Conservation (phyloP, 305 asterid genomes). For the Solanum hybrid region DNA sequence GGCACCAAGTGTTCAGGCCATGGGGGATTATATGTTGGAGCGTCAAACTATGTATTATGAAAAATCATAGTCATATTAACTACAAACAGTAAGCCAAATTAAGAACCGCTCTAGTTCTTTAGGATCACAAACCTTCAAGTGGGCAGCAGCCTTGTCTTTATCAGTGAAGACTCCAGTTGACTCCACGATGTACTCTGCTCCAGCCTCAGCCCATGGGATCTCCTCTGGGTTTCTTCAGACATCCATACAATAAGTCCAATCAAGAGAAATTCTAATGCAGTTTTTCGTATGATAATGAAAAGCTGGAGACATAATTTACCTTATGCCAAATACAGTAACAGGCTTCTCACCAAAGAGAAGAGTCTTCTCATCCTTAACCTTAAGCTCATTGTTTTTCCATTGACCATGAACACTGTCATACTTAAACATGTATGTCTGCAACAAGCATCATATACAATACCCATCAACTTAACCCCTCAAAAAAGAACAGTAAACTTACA, state of each 20-base stretch:
- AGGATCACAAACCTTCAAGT: conserved; percentile 23
- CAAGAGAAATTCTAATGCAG: neutral
- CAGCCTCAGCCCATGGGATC: conserved; percentile 32
- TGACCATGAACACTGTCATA: conserved; percentile 81
- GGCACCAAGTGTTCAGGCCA: neutral
- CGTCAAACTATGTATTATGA: neutral
- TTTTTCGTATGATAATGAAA: conserved; percentile 46
- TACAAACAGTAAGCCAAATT: neutral
- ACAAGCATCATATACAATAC: neutral
- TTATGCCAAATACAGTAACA: conserved; percentile 59
- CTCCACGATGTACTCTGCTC: conserved; percentile 29
- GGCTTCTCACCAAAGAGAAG: conserved; percentile 76
- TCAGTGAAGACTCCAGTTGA: conserved; percentile 31
- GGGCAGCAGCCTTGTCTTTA: conserved; percentile 34
- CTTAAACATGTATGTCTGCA: conserved; percentile 61
- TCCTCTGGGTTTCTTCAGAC: conserved; percentile 31
- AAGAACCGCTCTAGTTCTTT: neutral
- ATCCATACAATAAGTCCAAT: neutral
- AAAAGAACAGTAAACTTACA: neutral
- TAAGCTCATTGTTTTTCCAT: conserved; percentile 59
- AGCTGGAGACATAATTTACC: conserved; percentile 31
- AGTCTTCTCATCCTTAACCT: conserved; percentile 65
- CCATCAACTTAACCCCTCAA: neutral
- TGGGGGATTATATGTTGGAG: neutral
- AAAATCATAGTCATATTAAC: neutral